A percentile compares a stretch with the other conserved stretches of the same genome.
These are phyloP conservation scores for Beauveria pseudobassiana DNA, from an alignment of 2,329 filamentous ascomycete genomes.

Conservation along the genomic window DNA sequence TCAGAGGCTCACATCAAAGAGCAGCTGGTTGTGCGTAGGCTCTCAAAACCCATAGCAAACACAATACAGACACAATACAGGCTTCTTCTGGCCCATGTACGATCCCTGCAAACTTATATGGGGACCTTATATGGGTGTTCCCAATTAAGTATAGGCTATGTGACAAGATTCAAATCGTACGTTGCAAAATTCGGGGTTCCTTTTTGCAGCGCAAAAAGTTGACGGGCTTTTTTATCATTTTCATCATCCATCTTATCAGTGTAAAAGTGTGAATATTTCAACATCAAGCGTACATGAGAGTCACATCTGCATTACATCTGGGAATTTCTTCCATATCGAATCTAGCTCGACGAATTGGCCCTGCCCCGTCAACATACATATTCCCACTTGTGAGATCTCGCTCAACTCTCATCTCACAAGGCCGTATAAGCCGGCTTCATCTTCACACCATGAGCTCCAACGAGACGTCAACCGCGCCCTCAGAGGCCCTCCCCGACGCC, in stretches of 20 bases:
- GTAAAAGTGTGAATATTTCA: background rate
- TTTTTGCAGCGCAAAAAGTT: background rate
- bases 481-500: background rate
- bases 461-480: background rate
- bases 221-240: background rate
- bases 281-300: background rate
- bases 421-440: conserved; percentile 2
- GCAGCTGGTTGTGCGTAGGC: too few species aligned
- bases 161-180: too few species aligned
- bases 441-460: conserved; percentile 7
- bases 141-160: too few species aligned
- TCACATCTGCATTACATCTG: background rate
- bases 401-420: background rate
- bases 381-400: background rate
- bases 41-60: too few species aligned
- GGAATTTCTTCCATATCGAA: background rate
- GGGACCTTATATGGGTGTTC: too few species aligned
- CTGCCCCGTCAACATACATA: background rate
- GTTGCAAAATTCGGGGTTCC: too few species aligned
- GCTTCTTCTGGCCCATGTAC: too few species aligned
- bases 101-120: too few species aligned
- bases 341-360: background rate
- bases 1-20: too few species aligned
- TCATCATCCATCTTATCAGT: background rate
- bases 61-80: too few species aligned